Evolutionary conservation across 306 rosid species (phyloP).

Genomic region (Fragaria iinumae): DNA sequence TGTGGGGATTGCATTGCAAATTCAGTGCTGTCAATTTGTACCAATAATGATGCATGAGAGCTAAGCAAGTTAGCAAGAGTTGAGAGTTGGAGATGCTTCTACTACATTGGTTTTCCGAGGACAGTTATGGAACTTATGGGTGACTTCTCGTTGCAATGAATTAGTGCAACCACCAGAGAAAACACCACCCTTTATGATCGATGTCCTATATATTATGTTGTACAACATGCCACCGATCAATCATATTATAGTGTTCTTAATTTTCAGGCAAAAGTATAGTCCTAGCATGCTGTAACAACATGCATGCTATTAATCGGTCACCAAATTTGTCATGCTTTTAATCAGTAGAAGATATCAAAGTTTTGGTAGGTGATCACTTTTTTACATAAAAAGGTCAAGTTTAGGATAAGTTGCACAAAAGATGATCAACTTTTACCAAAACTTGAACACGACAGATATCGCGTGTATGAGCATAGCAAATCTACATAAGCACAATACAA

Average conservation of each 20-base stretch:
- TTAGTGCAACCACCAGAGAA: constrained; percentile 29
- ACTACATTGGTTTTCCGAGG: constrained; percentile 5
- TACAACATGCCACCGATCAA: background rate
- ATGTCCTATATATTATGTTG: background rate
- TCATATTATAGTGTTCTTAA: too few relatives aligned
- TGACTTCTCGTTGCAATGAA: constrained; percentile 5
- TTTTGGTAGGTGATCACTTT: background rate
- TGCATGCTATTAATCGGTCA: background rate
- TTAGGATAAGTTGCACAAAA: background rate
- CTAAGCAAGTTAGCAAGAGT: constrained; percentile 6
- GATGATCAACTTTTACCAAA: background rate
- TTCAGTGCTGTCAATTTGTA: constrained; percentile 7
- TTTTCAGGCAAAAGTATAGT: background rate
- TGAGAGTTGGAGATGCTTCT: constrained; percentile 7
- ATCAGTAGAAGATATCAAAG: background rate
- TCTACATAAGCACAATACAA: background rate
- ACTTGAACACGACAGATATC: background rate
- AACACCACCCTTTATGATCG: constrained; percentile 22
- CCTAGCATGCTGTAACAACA: background rate
- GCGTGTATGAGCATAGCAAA: background rate
- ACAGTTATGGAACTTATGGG: constrained; percentile 30
- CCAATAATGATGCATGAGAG: background rate
- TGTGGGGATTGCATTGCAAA: constrained; percentile 8
- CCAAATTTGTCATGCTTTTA: background rate
- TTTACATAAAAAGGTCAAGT: background rate